Evolutionary conservation across 352 stramenopile species (phyloP).

Genomic region (Plasmopara halstedii): DNA sequence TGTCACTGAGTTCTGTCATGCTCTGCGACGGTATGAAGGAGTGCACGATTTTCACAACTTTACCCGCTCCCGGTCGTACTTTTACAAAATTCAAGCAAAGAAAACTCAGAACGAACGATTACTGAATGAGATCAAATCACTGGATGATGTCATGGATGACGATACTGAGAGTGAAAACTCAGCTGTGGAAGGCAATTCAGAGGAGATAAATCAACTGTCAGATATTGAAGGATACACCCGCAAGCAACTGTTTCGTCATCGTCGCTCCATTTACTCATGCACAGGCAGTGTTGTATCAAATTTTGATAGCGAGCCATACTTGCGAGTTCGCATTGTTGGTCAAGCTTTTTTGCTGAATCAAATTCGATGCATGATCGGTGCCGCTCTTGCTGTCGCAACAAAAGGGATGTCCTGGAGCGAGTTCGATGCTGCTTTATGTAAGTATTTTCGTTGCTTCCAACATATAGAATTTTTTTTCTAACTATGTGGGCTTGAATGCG

Average conservation of each 20-base stretch:
- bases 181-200: slow-evolving; percentile 12
- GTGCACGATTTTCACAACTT: slow-evolving; percentile 91
- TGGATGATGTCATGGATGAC: slow-evolving; percentile 7
- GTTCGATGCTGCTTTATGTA: slow-evolving; percentile 69
- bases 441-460: no score
- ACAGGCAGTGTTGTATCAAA: slow-evolving; percentile 49
- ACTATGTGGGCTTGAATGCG: slow-evolving; percentile 3
- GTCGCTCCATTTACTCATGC: slow-evolving; percentile 74
- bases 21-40: slow-evolving; percentile 66
- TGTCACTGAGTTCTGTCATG: slow-evolving; percentile 36
- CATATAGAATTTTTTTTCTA: no score
- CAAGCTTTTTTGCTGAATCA: slow-evolving; percentile 86
- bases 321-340: slow-evolving; percentile 73
- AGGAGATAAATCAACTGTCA: slow-evolving; percentile 31
- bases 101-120: slow-evolving; percentile 14
- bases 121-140: slow-evolving; percentile 1
- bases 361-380: slow-evolving; percentile 88
- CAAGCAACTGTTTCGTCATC: slow-evolving; percentile 57
- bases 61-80: slow-evolving; percentile 69
- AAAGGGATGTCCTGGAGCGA: slow-evolving; percentile 55
- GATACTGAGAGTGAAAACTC: slow-evolving; percentile 11
- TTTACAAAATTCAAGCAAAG: slow-evolving; percentile 65
- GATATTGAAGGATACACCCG: slow-evolving; percentile 31
- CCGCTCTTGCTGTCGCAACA: slow-evolving; percentile 70
- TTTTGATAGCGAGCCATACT: slow-evolving; percentile 50